Conservation (phyloP, 306 rosid species). For the Pueraria montana region DNA sequence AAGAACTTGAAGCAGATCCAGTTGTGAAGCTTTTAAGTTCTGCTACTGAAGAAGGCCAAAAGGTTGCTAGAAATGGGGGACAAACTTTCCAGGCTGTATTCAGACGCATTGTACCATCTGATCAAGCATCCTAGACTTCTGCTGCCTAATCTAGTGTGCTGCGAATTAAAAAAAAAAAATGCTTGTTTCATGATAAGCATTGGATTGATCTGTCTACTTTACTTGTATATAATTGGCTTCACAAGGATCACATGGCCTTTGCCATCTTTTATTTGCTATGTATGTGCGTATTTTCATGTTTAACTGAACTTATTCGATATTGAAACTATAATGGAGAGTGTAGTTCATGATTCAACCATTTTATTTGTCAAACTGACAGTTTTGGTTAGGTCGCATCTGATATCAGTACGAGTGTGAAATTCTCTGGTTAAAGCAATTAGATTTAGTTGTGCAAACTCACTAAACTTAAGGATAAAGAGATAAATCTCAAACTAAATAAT, state of each 20-base stretch:
- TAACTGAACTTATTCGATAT: conserved; percentile 12
- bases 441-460: conserved; percentile 4
- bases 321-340: not conserved
- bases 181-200: not conserved
- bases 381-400: conserved; percentile 22
- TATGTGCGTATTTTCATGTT: conserved; percentile 38
- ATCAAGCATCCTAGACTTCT: conserved; percentile 50
- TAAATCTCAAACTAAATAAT: not conserved
- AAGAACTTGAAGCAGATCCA: conserved; percentile 89
- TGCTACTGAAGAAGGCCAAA: conserved; percentile 98
- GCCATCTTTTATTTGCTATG: conserved; percentile 22
- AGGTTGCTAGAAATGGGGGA: conserved; percentile 95
- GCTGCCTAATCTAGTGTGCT: conserved; percentile 28
- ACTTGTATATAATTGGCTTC: not conserved
- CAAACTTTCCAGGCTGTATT: conserved; percentile 82
- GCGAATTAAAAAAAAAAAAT: not conserved
- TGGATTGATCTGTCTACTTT: not conserved
- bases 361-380: not conserved
- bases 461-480: not conserved
- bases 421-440: not conserved
- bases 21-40: conserved; percentile 76
- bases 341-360: conserved; percentile 20
- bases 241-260: conserved; percentile 1
- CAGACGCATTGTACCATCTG: conserved; percentile 68
- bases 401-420: not conserved